Percentiles rank a stretch among this genome's conserved stretches.
Conservation (phyloP, 345 rosid genomes). For the Populus alba region DNA sequence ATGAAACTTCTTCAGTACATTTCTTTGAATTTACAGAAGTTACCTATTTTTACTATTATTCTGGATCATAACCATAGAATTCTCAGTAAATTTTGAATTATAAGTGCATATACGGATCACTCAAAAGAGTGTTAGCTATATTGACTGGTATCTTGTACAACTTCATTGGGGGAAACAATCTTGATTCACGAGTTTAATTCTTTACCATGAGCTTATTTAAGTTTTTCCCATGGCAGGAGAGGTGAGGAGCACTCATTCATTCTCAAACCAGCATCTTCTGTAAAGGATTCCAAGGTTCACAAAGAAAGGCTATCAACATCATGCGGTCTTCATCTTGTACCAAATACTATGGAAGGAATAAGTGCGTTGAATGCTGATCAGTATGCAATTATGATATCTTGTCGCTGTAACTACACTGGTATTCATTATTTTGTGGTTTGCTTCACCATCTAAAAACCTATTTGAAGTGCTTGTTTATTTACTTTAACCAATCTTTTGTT, state of each 20-base stretch:
- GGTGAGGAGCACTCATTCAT: slow-evolving; percentile 98
- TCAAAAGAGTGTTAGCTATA: not conserved
- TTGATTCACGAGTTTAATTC: not conserved
- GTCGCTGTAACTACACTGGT: slow-evolving; percentile 92
- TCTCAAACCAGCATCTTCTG: slow-evolving; percentile 68
- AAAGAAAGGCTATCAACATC: slow-evolving; percentile 44
- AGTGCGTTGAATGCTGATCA: slow-evolving; percentile 46
- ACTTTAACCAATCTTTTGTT: slow-evolving; percentile 7
- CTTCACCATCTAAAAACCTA: slow-evolving; percentile 1
- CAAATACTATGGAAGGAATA: slow-evolving; percentile 50
- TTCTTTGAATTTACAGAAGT: not conserved
- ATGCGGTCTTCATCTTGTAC: slow-evolving; percentile 44
- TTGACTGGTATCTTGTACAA: not conserved
- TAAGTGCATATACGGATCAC: not conserved
- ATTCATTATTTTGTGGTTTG: slow-evolving; percentile 20
- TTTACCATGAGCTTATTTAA: slow-evolving; percentile 14
- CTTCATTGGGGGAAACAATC: not conserved
- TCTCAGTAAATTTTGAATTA: not conserved
- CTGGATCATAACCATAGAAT: not conserved
- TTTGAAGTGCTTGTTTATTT: slow-evolving; percentile 13
- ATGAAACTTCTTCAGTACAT: no score
- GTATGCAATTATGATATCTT: slow-evolving; percentile 86
- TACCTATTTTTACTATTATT: not conserved
- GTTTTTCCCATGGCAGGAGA: slow-evolving; percentile 57
- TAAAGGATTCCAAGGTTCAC: slow-evolving; percentile 50